Evolutionary conservation across 2,329 filamentous ascomycete genomes (phyloP).

Genomic region (Cytospora piceicola): DNA sequence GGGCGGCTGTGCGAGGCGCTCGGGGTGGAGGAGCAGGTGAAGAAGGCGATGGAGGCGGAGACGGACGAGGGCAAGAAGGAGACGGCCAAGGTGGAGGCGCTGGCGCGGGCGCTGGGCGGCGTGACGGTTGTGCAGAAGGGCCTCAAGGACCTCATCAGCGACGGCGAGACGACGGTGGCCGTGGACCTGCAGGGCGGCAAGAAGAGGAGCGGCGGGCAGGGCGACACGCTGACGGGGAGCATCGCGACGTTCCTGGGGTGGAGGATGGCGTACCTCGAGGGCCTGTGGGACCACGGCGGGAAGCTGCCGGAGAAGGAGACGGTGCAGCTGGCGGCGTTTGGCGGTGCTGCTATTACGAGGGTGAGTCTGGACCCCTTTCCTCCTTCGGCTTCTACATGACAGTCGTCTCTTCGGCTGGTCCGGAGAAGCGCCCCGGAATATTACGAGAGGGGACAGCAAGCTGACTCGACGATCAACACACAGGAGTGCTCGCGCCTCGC

Average conservation of each 20-base stretch:
- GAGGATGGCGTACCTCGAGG: slow-evolving; percentile 83
- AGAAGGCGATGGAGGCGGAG: slow-evolving; percentile 40
- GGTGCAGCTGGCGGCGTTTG: slow-evolving; percentile 80
- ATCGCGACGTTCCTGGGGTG: slow-evolving; percentile 89
- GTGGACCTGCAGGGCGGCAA: slow-evolving; percentile 79
- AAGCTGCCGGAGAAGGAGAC: slow-evolving; percentile 49
- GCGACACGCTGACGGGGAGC: slow-evolving; percentile 89
- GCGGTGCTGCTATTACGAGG: slow-evolving; percentile 83
- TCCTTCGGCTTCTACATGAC: not conserved
- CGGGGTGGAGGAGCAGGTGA: slow-evolving; percentile 62
- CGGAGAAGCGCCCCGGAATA: too few species aligned
- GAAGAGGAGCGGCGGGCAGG: slow-evolving; percentile 93
- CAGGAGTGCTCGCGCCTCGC: slow-evolving; percentile 83
- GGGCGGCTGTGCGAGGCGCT: slow-evolving; percentile 76
- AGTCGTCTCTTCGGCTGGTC: not conserved
- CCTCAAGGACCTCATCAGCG: slow-evolving; percentile 76
- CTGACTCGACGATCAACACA: slow-evolving; percentile 23
- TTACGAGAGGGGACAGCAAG: not conserved
- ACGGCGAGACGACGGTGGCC: slow-evolving; percentile 74
- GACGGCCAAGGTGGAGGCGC: slow-evolving; percentile 59
- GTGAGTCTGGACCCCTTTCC: slow-evolving; percentile 48
- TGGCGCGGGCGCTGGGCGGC: slow-evolving; percentile 79
- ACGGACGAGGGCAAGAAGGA: slow-evolving; percentile 40
- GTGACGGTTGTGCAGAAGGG: slow-evolving; percentile 95
- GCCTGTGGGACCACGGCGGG: slow-evolving; percentile 70